These are phyloP conservation scores for Scutellaria barbata DNA, from an alignment of 257 asterid genomes.

Conservation along the genomic window DNA sequence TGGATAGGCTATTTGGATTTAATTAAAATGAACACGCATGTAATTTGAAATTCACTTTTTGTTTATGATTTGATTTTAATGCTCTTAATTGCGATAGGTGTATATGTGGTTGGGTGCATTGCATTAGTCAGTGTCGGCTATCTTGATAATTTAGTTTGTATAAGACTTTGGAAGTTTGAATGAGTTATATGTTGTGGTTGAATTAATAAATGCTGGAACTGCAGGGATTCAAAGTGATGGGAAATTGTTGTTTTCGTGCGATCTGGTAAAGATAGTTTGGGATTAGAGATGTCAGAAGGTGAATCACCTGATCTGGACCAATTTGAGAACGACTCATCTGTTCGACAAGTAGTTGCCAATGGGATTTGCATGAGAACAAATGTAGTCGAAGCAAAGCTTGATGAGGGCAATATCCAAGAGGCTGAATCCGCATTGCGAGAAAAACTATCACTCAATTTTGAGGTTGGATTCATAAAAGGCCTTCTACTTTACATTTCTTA, in stretches of 20 bases:
- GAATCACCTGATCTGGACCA: conserved; percentile 54
- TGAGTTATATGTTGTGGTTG: not conserved
- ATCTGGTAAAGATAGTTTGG: conserved; percentile 42
- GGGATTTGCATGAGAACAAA: conserved; percentile 76
- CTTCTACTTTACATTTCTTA: not conserved
- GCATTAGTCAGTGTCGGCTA: not conserved
- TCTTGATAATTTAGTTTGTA: conserved; percentile 3
- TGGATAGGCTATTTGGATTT: not conserved
- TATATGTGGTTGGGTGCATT: conserved; percentile 1
- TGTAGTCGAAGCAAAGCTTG: conserved; percentile 87
- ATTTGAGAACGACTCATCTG: conserved; percentile 53
- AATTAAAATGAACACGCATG: not conserved
- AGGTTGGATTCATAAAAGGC: conserved; percentile 54
- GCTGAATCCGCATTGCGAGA: conserved; percentile 96
- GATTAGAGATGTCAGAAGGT: conserved; percentile 68
- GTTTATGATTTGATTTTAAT: conserved; percentile 12
- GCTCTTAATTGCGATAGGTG: too few species aligned
- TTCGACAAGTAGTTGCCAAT: conserved; percentile 75
- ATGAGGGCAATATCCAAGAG: conserved; percentile 92
- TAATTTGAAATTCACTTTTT: not conserved
- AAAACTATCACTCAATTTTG: conserved; percentile 88
- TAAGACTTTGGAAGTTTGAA: conserved; percentile 13
- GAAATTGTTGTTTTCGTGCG: conserved; percentile 40
- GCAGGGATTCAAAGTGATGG: conserved; percentile 43
- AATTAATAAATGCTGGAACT: conserved; percentile 25